Conservation (phyloP, 2,329 filamentous ascomycete genomes). For the Gliomastix tumulicola region DNA sequence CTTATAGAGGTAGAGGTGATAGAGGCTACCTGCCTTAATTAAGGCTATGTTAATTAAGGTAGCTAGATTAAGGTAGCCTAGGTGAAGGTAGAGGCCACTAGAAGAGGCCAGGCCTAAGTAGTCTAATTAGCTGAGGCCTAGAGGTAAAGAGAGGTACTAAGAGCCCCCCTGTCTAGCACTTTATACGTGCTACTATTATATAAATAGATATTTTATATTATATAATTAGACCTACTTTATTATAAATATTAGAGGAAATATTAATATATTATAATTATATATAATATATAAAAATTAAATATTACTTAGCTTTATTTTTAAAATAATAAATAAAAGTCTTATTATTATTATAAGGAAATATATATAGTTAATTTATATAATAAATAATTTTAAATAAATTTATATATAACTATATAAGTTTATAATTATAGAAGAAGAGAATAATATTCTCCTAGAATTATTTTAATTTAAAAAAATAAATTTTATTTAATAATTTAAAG, state of each 20-base stretch:
- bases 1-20: background rate
- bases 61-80: background rate
- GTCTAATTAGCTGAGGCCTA: background rate
- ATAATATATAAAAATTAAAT: slow-evolving; percentile 3
- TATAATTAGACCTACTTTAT: slow-evolving; percentile 2
- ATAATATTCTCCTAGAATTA: background rate
- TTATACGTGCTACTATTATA: background rate
- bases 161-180: too few species aligned
- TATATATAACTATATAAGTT: background rate
- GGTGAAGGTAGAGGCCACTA: background rate
- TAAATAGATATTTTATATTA: background rate
- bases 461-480: background rate
- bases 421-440: background rate
- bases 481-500: background rate
- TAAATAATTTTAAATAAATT: background rate
- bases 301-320: background rate
- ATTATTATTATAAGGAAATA: background rate
- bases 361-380: background rate
- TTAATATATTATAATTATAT: slow-evolving; percentile 1
- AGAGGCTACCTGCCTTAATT: too few species aligned
- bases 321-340: slow-evolving; percentile 7
- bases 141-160: background rate
- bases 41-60: background rate
- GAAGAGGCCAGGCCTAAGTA: background rate
- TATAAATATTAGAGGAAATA: slow-evolving; percentile 1